phyloP scores from a whole-genome alignment of 768 basidiomycete species.

The Amanita exitialis region DNA sequence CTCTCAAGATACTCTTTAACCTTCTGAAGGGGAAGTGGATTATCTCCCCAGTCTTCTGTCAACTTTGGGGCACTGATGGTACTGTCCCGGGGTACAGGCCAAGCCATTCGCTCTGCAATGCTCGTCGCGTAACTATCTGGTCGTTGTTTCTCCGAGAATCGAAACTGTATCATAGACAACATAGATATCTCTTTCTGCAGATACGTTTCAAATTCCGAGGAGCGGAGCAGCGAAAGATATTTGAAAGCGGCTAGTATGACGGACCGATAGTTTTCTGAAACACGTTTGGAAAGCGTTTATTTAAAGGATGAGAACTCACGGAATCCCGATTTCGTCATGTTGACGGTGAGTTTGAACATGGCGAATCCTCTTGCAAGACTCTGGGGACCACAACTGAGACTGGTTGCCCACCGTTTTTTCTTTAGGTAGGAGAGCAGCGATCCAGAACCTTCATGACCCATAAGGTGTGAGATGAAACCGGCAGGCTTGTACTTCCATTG shows the following conservation, averaged over 20 bases:
- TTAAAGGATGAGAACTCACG: slow-evolving; percentile 35
- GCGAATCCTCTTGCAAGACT: slow-evolving; percentile 75
- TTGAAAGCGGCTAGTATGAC: slow-evolving; percentile 67
- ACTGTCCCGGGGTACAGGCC: slow-evolving; percentile 75
- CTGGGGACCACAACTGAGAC: slow-evolving; percentile 60
- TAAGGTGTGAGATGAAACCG: slow-evolving; percentile 66
- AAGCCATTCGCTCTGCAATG: slow-evolving; percentile 64
- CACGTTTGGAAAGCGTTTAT: neutral
- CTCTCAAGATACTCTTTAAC: slow-evolving; percentile 52
- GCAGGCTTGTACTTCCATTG: slow-evolving; percentile 75
- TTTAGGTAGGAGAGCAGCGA: slow-evolving; percentile 89
- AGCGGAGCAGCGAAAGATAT: slow-evolving; percentile 63
- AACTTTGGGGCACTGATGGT: slow-evolving; percentile 64
- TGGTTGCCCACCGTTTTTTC: slow-evolving; percentile 77
- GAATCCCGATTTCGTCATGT: slow-evolving; percentile 81
- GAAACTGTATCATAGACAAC: slow-evolving; percentile 68
- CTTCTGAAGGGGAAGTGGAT: slow-evolving; percentile 34
- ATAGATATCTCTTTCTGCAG: slow-evolving; percentile 69
- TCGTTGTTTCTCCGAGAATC: slow-evolving; percentile 76
- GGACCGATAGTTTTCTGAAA: slow-evolving; percentile 62
- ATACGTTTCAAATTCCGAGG: slow-evolving; percentile 49
- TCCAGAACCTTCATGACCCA: slow-evolving; percentile 90
- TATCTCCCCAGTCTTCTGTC: slow-evolving; percentile 63
- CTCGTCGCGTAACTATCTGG: slow-evolving; percentile 75
- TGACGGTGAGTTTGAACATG: slow-evolving; percentile 76